Percentiles rank a stretch among this genome's conserved stretches.
phyloP scores from a whole-genome alignment of 2,329 filamentous ascomycete genomes.

The Fusarium algeriense region DNA sequence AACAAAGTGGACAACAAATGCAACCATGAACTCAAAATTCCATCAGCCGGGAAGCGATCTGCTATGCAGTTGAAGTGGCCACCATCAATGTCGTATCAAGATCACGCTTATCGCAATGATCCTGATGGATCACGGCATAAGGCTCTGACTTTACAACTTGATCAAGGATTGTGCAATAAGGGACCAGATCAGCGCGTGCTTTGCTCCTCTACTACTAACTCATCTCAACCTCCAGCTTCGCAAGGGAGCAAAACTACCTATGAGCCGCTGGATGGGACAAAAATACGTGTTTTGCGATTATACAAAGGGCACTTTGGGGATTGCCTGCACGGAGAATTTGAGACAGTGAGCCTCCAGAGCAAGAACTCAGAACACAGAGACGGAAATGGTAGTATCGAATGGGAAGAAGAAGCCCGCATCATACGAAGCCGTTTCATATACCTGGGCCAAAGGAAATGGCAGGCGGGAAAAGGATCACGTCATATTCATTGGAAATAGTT shows the following conservation, averaged over 20 bases:
- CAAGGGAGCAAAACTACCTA: background rate
- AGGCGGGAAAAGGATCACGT: background rate
- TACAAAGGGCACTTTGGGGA: background rate
- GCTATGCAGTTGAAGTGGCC: background rate
- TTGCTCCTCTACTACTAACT: accelerated
- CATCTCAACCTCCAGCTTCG: accelerated
- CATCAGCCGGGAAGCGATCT: background rate
- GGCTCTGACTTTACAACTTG: background rate
- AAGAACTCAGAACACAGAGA: background rate
- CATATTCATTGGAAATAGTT: background rate
- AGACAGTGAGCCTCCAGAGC: background rate
- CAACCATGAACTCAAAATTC: background rate
- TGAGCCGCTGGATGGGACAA: accelerated
- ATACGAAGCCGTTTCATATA: slow-evolving; percentile 4
- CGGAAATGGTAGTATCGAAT: accelerated
- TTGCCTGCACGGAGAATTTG: background rate
- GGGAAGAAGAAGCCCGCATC: accelerated
- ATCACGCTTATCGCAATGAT: background rate
- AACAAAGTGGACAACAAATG: background rate
- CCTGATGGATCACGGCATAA: background rate
- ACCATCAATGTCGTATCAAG: background rate
- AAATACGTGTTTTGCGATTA: background rate
- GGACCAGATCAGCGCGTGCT: accelerated
- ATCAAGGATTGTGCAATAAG: background rate
- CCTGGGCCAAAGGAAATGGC: background rate